phyloP scores from a whole-genome alignment of 2,329 filamentous ascomycete species.

The Curvularia eragrostidis region DNA sequence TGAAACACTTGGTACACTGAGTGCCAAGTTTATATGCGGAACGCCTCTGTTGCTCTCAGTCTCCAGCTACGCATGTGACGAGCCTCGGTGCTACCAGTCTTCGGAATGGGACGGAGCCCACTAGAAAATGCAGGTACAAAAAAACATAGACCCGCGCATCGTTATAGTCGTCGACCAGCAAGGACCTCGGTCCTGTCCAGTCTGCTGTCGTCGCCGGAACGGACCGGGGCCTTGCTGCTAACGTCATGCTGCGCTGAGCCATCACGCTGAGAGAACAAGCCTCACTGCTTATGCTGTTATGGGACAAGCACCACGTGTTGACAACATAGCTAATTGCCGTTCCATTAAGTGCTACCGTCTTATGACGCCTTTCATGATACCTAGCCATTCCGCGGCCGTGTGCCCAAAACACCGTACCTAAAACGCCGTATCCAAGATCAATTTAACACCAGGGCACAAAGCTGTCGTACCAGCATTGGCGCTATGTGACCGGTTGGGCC shows the following conservation, averaged over 20 bases:
- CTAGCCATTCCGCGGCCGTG: constrained; percentile 46
- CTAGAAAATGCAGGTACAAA: constrained; percentile 18
- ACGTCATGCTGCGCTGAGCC: neutral
- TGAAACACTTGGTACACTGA: neutral
- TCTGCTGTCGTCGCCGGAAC: constrained; percentile 9
- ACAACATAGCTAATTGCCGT: constrained; percentile 10
- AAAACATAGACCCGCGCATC: constrained; percentile 4
- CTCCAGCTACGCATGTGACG: neutral
- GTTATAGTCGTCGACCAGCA: constrained; percentile 3
- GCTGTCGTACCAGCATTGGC: neutral
- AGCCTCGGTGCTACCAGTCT: constrained; percentile 10
- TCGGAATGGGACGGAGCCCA: constrained; percentile 11
- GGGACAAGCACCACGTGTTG: constrained; percentile 1
- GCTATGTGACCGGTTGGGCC: neutral
- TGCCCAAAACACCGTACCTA: constrained; percentile 36
- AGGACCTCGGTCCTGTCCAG: constrained; percentile 8
- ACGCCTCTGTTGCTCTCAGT: neutral
- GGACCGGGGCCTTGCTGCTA: constrained; percentile 10
- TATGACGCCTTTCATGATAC: constrained; percentile 30
- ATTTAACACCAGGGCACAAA: constrained; percentile 5
- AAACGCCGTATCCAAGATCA: constrained; percentile 21
- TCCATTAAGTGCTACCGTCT: constrained; percentile 29
- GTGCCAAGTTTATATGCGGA: neutral
- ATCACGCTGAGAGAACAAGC: neutral
- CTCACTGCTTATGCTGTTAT: neutral